Evolutionary conservation across 1,284 basidiomycete genomes (phyloP), one percentile per base, ranked within the genome.

Genomic region (Malassezia equina): DNA sequence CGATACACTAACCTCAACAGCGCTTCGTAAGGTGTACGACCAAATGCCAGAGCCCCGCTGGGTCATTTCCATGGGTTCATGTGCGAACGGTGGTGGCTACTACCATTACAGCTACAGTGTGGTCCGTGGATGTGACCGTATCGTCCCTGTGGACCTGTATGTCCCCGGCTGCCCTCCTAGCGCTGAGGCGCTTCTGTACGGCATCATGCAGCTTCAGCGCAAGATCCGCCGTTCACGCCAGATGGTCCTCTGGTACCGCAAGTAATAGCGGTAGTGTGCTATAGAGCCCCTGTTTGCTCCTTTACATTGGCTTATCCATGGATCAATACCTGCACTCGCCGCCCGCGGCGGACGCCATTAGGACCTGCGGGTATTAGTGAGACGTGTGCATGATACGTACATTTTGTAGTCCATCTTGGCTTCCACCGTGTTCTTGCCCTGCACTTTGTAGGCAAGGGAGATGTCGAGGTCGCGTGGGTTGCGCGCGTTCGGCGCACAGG

Each of bases 41-140:
- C 65, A 69, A 63, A 76, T 76, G 73, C 75, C 72, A 47, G 60
- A 72, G 61, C 75, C 65, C 24, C 67, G 69, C 24, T 98, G 93
- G 93, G 94, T 99, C 55, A 88, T 98, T 73, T 94, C 90, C 25
- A 98, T 99, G 94, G 94, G 94, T 47, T 94, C 90, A 12, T 99
- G 94, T 75, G 94, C 94, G 21, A 98, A 98, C 76, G 93, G 93
- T 33, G 91, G 91, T 59, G 93, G 91, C 9, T 98, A 96, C 79
- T 96, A 95, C 63, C 69, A 70, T 76, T 90, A 96, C 78, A 94
- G 90, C 31, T 99, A 99, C 79, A 90, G 90, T 34, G 94, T 99
- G 59, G 94, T 98, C 25, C 84, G 94, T 59, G 94, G 94, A n/a
- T 98, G 94, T 76, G 94, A 99, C 79, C 84, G 94, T 46, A 91